Evolutionary conservation across 257 asterid species (phyloP), one percentile per base, ranked within the genome.

Genomic region (Marsdenia floribunda): DNA sequence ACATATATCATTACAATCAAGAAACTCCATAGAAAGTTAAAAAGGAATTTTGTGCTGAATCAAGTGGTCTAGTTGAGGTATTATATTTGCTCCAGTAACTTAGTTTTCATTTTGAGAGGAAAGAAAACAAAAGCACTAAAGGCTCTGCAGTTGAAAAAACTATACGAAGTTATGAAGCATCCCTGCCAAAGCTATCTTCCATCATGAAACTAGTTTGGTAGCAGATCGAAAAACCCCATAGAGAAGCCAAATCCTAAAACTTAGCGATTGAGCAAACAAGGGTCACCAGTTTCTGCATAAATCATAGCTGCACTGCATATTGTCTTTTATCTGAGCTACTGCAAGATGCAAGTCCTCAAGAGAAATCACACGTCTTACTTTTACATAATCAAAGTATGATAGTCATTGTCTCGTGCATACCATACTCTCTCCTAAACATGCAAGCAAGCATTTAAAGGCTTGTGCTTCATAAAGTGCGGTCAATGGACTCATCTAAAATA

Each of bases 171-270:
- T 26, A 33, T 16, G 38, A 8, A n/a, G 18, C 53, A 37, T 49
- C 13, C 75, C 73, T 49, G 16, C 50, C 75, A 15, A 49, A 29
- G 68, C 64, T 57, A 60, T 24, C 76, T 59, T 74, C 57, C 65
- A n/a, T 37, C 64, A 50, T 63, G 47, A 60, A 22, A 66, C 52
- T 47, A 26, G 19, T 49, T 70, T 54, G n/a, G 24, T 60, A 14
- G 72, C 42, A 70, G 66, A 77, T 59, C 40, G 50, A 37, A 66
- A 71, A 53, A 61, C 40, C n/a, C 50, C 40, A 52, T 2, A 49
- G 21, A 22, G 42, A 71, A 55, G 29, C 55, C 38, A 35, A 16
- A 21, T 33, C 64, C 68, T 61, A 59, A 49, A 15, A 46, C 26
- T 26, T 21, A 66, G 75, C 19, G 14, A 44, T 49, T 64, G 64